Base-by-base conservation (phyloP, 1,284 basidiomycete species). In the Naganishia cerealis region DNA sequence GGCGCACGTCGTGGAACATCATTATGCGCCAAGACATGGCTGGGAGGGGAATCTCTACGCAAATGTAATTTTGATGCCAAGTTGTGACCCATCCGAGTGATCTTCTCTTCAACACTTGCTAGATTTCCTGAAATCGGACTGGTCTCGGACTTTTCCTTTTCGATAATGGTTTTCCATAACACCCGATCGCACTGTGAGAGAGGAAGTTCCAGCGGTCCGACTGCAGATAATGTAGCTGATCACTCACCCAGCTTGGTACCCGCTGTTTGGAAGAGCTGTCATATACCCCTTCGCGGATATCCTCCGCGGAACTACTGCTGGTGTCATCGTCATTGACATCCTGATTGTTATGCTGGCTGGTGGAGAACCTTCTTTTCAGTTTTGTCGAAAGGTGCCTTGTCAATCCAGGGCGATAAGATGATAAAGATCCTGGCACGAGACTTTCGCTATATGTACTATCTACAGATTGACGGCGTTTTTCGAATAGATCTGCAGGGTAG, bases 181-280 rank as follows among this genome's bases (percentile, higher is more conserved):
- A 82, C 78, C 18, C 81, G 73, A 68, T 82, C 81, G 70, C 81
- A 82, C 79, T 79, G 67, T 15, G 13, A 21, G 59, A 7, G 13
- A 18, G 13, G 21, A 6, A 33, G 38, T 26, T 21, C 40, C n/a
- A 63, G 59, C 33, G 24, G 26, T 33, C n/a, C 24, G n/a, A 29
- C 16, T 13, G 43, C 43, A 12, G 18, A 16, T n/a, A 29, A 3
- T 2, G 8, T 13, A 13, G 18, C 8, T 50, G 1, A 8, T 1
- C 33, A 70, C 75, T 72, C 56, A 79, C 78, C 83, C 83, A 84
- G 54, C 79, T 81, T 0, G 83, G 83, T 0, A 84, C 81, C 24
- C 83, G 74, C 72, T 83, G 82, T 73, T 84, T 84, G 65, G 83
- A 80, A 29, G 79, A 81, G 18, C 81, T 81, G 67, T 84, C 83